Conservation (phyloP, 73 alveolate genomes). For the Stentor roeselii region DNA sequence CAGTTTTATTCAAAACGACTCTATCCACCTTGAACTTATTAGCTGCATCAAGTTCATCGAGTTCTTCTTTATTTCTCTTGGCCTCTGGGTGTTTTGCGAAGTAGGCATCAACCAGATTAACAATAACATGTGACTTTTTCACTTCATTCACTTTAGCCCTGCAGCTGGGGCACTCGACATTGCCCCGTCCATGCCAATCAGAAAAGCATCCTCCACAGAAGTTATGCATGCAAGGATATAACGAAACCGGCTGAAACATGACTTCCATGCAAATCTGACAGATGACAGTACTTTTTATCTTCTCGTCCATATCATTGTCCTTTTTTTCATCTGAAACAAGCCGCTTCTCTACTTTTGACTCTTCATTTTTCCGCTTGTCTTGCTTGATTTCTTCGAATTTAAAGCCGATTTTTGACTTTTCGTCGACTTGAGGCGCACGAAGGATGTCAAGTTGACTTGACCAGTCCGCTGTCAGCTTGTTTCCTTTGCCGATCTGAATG, state of each 20-base stretch:
- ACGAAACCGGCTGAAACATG: constrained; percentile 70
- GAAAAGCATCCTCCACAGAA: constrained; percentile 91
- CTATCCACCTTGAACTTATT: constrained; percentile 32
- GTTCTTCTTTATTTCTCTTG: constrained; percentile 50
- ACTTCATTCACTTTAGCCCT: constrained; percentile 55
- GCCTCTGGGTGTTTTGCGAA: constrained; percentile 51
- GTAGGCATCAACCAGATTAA: constrained; percentile 55
- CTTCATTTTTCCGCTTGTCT: not conserved
- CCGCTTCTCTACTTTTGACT: not conserved
- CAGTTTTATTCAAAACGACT: constrained; percentile 39
- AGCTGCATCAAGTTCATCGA: constrained; percentile 48
- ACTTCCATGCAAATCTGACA: constrained; percentile 75
- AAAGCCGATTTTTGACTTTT: not conserved
- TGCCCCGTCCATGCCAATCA: constrained; percentile 65
- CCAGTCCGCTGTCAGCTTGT: not conserved
- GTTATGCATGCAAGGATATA: constrained; percentile 86
- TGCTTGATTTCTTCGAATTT: not conserved
- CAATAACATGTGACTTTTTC: constrained; percentile 62
- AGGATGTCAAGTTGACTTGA: not conserved
- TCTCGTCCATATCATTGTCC: constrained; percentile 5
- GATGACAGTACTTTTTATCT: constrained; percentile 55
- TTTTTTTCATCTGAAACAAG: not conserved
- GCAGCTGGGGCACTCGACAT: constrained; percentile 79
- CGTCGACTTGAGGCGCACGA: not conserved
- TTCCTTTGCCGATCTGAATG: constrained; percentile 24